These are phyloP conservation scores for Baorangia bicolor DNA, from an alignment of 768 basidiomycete species.

Conservation along the genomic window DNA sequence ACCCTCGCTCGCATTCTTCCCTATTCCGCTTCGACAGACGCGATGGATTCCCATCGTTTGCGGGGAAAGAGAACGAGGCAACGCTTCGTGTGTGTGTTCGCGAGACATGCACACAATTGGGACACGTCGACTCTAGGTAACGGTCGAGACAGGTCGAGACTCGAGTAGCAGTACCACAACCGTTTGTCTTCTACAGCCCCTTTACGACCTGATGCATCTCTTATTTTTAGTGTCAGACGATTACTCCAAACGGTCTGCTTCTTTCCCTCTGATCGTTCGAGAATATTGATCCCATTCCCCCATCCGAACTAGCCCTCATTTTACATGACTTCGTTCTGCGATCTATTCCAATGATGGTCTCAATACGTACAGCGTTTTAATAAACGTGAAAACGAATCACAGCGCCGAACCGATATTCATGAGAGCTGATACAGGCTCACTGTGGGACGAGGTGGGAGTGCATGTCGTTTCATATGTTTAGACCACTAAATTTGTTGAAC, in stretches of 20 bases:
- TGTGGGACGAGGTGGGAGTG: slow-evolving; percentile 1
- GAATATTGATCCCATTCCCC: not conserved
- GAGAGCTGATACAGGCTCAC: not conserved
- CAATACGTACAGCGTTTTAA: not conserved
- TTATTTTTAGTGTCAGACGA: not conserved
- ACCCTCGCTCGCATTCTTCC: slow-evolving; percentile 7
- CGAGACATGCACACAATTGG: too few species aligned
- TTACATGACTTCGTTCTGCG: not conserved
- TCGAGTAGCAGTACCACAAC: too few species aligned
- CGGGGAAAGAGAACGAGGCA: not conserved
- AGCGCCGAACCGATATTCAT: not conserved
- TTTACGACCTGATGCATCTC: not conserved
- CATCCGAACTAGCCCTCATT: not conserved
- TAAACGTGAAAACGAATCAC: not conserved
- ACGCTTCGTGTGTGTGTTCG: not conserved
- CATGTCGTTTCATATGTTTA: not conserved
- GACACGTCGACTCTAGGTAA: too few species aligned
- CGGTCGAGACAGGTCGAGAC: too few species aligned
- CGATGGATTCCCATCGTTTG: slow-evolving; percentile 1
- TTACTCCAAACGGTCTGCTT: not conserved
- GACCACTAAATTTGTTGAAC: not conserved
- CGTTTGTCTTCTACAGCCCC: too few species aligned
- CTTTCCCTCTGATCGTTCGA: not conserved
- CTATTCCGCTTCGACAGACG: not conserved
- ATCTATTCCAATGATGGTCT: not conserved